Percentiles rank a stretch among this genome's conserved stretches.
phyloP scores from a whole-genome alignment of 345 rosid genomes.

The Melastoma malabathricum region DNA sequence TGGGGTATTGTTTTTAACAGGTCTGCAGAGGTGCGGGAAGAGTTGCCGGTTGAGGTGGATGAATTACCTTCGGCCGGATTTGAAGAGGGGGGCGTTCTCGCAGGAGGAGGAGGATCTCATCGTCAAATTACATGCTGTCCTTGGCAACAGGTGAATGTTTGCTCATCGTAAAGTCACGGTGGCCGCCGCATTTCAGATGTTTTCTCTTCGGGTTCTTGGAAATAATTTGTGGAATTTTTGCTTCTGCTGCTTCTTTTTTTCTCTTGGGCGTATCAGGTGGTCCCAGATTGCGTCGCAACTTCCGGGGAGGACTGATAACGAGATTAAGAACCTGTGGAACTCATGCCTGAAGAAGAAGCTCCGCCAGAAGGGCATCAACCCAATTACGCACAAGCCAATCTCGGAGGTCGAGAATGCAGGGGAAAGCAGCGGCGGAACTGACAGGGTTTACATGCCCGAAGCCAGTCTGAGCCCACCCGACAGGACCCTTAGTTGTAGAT shows the following conservation, averaged over 20 bases:
- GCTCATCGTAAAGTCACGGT: background rate
- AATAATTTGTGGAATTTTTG: background rate
- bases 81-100: conserved; percentile 91
- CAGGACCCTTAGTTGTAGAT: too few relatives aligned
- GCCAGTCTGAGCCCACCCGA: too few relatives aligned
- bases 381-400: conserved; percentile 54
- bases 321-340: conserved; percentile 68
- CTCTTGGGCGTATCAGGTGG: conserved; percentile 29
- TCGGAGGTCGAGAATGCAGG: conserved; percentile 28
- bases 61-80: conserved; percentile 88
- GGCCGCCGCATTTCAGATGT: background rate
- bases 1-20: conserved; percentile 16
- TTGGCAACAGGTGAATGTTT: conserved; percentile 57
- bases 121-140: conserved; percentile 73
- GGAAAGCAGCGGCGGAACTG: conserved; percentile 3
- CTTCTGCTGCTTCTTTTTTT: background rate
- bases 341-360: conserved; percentile 63
- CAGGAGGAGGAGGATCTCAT: conserved; percentile 77
- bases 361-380: conserved; percentile 51
- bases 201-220: background rate
- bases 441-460: background rate
- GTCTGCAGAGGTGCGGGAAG: conserved; percentile 88
- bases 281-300: conserved; percentile 58
- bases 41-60: conserved; percentile 95
- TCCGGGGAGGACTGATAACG: conserved; percentile 61